Conservation (phyloP, 352 stramenopile genomes). For the Sclerospora graminicola region DNA sequence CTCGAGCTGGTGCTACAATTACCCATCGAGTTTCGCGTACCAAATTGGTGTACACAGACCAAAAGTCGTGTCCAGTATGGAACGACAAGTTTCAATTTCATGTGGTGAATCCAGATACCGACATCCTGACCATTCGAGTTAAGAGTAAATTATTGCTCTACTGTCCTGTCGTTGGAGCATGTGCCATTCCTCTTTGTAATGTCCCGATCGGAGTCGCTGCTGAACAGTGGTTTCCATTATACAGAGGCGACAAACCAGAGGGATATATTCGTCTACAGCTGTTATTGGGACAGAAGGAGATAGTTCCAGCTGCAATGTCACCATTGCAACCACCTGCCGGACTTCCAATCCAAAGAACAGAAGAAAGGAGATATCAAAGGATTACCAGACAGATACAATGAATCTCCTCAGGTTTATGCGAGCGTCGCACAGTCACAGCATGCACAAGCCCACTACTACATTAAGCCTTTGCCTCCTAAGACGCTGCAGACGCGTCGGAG, state of each 20-base stretch:
- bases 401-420: too few relatives aligned
- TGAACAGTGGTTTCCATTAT: conserved; percentile 52
- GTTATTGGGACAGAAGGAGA: conserved; percentile 9
- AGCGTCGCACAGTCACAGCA: too few relatives aligned
- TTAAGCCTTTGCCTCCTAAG: too few relatives aligned
- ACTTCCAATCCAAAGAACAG: too few relatives aligned
- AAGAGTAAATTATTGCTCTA: conserved; percentile 64
- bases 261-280: conserved; percentile 53
- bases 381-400: too few relatives aligned
- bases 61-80: conserved; percentile 38
- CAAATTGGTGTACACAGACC: conserved; percentile 29
- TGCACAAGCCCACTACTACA: too few relatives aligned
- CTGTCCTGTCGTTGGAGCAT: conserved; percentile 47
- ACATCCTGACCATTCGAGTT: conserved; percentile 61
- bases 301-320: too few relatives aligned
- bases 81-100: conserved; percentile 70
- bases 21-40: conserved; percentile 49
- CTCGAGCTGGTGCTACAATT: conserved; percentile 13
- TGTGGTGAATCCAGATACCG: conserved; percentile 29
- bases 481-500: too few relatives aligned
- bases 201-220: conserved; percentile 29
- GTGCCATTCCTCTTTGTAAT: conserved; percentile 43
- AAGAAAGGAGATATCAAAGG: too few relatives aligned
- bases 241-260: conserved; percentile 27
- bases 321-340: too few relatives aligned